phyloP scores from a whole-genome alignment of 805 yeast species.

The Osmozyma mogii region DNA sequence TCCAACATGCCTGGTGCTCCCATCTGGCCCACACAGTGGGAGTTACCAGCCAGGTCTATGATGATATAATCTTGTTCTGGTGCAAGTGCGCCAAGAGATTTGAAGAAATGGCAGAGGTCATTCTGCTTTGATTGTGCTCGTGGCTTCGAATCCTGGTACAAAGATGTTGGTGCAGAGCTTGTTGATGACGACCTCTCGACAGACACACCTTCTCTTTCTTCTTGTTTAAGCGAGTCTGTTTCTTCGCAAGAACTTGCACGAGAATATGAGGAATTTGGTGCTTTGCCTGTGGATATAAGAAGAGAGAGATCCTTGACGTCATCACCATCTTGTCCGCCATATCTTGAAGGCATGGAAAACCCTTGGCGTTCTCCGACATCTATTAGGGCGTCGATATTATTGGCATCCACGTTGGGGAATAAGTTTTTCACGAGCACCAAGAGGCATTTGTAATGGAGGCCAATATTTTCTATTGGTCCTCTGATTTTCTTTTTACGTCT shows the following conservation, averaged over 20 bases:
- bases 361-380: slow-evolving; percentile 26
- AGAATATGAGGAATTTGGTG: no score
- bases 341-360: slow-evolving; percentile 26
- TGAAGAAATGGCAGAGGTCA: no score
- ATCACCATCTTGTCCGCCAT: slow-evolving; percentile 1
- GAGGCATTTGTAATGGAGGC: slow-evolving; percentile 36
- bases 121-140: no score
- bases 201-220: no score
- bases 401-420: slow-evolving; percentile 38
- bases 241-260: no score
- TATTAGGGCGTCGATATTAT: slow-evolving; percentile 34
- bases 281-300: slow-evolving; percentile 1
- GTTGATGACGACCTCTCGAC: no score
- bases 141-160: no score
- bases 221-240: no score
- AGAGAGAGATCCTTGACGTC: slow-evolving; percentile 1
- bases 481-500: slow-evolving; percentile 34
- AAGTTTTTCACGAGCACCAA: slow-evolving; percentile 30
- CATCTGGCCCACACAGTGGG: slow-evolving; percentile 29
- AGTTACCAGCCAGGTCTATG: slow-evolving; percentile 38
- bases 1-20: slow-evolving; percentile 2
- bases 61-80: slow-evolving; percentile 28
- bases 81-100: no score
- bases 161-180: no score
- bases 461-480: slow-evolving; percentile 36